phyloP scores from a whole-genome alignment of 148 eudicot genomes.

The Rhododendron molle region DNA sequence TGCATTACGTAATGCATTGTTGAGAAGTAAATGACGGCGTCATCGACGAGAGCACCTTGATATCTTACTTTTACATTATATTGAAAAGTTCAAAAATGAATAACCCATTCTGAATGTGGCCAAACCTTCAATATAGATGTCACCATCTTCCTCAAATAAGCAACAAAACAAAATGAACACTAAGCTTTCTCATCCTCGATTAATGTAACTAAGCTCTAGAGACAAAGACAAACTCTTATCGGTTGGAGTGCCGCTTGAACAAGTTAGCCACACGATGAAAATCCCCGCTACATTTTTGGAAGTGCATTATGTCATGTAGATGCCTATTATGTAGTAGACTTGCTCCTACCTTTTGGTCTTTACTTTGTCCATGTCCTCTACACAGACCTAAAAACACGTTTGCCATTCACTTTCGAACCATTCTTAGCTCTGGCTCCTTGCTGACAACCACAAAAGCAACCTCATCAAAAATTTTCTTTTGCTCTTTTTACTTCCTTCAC shows the following conservation, averaged over 20 bases:
- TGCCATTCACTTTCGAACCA: background rate
- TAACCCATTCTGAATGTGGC: constrained; percentile 30
- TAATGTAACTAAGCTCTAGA: constrained; percentile 33
- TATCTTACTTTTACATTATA: constrained; percentile 31
- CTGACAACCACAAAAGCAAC: background rate
- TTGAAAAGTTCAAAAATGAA: constrained; percentile 20
- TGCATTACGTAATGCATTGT: constrained; percentile 39
- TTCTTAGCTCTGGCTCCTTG: background rate
- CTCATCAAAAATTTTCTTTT: background rate
- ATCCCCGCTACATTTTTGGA: constrained; percentile 14
- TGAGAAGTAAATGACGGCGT: constrained; percentile 24
- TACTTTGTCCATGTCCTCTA: background rate
- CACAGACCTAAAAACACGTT: background rate
- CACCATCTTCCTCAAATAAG: constrained; percentile 38
- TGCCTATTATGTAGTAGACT: constrained; percentile 17
- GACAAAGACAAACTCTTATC: background rate
- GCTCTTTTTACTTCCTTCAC: background rate
- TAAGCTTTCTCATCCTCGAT: constrained; percentile 22
- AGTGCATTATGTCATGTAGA: constrained; percentile 10
- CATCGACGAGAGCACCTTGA: constrained; percentile 25
- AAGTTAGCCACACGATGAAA: background rate
- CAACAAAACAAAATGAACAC: constrained; percentile 30
- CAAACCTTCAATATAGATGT: constrained; percentile 31
- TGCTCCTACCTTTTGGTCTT: background rate
- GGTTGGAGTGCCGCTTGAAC: constrained; percentile 18